Evolutionary conservation across 192 early-diverging fungal genomes (phyloP).

Genomic region (Mortierella hygrophila): DNA sequence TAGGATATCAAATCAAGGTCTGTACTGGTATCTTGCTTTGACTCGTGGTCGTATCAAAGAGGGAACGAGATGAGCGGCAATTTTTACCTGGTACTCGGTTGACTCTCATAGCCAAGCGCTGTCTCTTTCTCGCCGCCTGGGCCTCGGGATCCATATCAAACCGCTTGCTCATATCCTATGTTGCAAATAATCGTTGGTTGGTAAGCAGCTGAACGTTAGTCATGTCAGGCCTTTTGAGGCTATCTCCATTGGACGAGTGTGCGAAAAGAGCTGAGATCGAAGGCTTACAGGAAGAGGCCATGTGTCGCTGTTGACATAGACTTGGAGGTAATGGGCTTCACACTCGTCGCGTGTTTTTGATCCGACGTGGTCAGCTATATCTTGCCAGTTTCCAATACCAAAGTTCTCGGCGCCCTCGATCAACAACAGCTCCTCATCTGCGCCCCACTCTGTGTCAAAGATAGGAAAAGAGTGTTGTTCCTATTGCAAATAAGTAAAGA

Average conservation of each 20-base stretch:
- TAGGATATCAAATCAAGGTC: background rate
- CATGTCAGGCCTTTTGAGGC: background rate
- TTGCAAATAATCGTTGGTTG: background rate
- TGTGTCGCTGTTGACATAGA: slow-evolving; percentile 78
- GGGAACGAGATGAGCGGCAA: slow-evolving; percentile 28
- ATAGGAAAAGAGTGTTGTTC: slow-evolving; percentile 91
- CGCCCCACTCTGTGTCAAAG: slow-evolving; percentile 92
- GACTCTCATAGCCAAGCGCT: slow-evolving; percentile 34
- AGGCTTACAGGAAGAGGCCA: slow-evolving; percentile 89
- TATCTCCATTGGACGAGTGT: too few relatives aligned
- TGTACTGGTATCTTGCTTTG: background rate
- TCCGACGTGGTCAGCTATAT: slow-evolving; percentile 92
- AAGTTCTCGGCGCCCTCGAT: slow-evolving; percentile 92
- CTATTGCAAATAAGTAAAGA: slow-evolving; percentile 37
- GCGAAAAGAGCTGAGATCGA: background rate
- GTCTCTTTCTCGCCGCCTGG: slow-evolving; percentile 53
- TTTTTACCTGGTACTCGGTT: slow-evolving; percentile 43
- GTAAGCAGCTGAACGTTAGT: background rate
- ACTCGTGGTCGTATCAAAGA: background rate
- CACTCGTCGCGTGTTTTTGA: slow-evolving; percentile 91
- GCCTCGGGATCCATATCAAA: slow-evolving; percentile 74
- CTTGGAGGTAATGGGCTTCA: slow-evolving; percentile 89
- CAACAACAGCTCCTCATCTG: slow-evolving; percentile 95
- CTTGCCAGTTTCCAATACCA: slow-evolving; percentile 98
- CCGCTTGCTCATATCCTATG: slow-evolving; percentile 72